A percentile compares a stretch with the other conserved stretches of the same genome.
Conservation (phyloP, 2,329 filamentous ascomycete genomes). For the Fusarium sp. region DNA sequence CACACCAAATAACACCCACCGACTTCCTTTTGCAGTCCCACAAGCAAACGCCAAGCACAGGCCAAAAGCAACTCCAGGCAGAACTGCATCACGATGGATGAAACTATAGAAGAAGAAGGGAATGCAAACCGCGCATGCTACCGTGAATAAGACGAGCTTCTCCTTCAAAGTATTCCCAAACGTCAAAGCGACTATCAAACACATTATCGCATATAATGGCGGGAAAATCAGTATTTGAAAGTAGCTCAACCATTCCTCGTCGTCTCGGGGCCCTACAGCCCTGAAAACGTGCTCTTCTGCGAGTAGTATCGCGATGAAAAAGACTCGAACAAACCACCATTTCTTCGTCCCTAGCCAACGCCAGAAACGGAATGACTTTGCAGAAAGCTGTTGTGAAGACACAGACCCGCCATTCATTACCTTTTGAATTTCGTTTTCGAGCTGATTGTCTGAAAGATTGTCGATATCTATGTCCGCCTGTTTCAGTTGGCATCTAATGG, state of each 20-base stretch:
- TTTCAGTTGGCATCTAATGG: neutral
- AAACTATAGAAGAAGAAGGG: neutral
- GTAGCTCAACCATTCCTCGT: neutral
- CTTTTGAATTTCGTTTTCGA: neutral
- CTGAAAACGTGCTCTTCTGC: neutral
- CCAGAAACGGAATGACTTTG: neutral
- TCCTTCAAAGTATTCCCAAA: fast-evolving
- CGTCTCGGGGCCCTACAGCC: no score
- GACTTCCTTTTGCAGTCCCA: neutral
- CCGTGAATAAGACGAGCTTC: fast-evolving
- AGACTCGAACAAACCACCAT: fast-evolving
- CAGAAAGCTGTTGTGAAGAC: neutral
- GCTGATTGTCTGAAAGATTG: neutral
- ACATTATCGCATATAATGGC: neutral
- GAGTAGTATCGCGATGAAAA: fast-evolving
- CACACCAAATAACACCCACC: neutral
- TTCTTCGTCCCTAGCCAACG: neutral
- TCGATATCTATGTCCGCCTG: neutral
- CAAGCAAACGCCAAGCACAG: fast-evolving
- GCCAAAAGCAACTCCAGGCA: neutral
- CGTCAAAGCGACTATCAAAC: neutral
- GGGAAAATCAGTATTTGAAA: neutral
- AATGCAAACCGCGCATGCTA: neutral
- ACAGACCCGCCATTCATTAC: slow-evolving; percentile 2
- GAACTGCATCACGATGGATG: fast-evolving